Evolutionary conservation across 129 eudicot species (phyloP), one percentile per base, ranked within the genome.

Genomic region (Pittosporum tobira): DNA sequence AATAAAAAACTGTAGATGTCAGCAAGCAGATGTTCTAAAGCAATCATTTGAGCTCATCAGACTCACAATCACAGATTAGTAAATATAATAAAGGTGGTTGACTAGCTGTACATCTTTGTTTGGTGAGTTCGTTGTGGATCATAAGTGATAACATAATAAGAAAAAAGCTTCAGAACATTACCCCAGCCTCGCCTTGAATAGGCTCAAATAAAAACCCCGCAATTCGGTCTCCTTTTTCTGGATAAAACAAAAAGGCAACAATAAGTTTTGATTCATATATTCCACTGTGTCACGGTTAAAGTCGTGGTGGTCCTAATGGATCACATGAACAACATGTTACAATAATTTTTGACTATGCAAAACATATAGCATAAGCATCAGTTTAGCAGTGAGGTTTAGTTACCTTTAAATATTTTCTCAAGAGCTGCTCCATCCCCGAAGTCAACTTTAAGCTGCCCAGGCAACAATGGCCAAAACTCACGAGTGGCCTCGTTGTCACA

Each of bases 111-210:
- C 11, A 14, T 40, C 3, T 40, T 3, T 40, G 46, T 40, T 22
- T 50, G 25, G 15, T 22, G 6, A 6, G 15, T 50, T 22, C 23
- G 14, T 12, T 14, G n/a, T n/a, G n/a, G n/a, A 21, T 12, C 38
- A 60, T 3, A 60, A n/a, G 3, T 6, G 14, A 7, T 19, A 16
- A 44, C 25, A 60, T 6, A 5, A 43, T 16, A 5, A 40, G 15
- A 20, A 27, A 26, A 60, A 51, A 22, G 15, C 27, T n/a, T 24
- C 64, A 66, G 64, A 28, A 64, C 1, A 67, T 34, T 83, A 91
- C 99, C 91, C 99, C 99, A 9, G 99, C 99, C 76, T 91, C 99
- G 48, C 99, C 99, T 77, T 91, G 99, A 65, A 91, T 91, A 49
- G 99, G 99, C 54, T 91, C 99, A 70, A 87, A 91, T 56, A 91